Percentiles rank a stretch among this genome's conserved stretches.
These are phyloP conservation scores for Pogostemon cablin DNA, from an alignment of 257 asterid species.

Conservation along the genomic window DNA sequence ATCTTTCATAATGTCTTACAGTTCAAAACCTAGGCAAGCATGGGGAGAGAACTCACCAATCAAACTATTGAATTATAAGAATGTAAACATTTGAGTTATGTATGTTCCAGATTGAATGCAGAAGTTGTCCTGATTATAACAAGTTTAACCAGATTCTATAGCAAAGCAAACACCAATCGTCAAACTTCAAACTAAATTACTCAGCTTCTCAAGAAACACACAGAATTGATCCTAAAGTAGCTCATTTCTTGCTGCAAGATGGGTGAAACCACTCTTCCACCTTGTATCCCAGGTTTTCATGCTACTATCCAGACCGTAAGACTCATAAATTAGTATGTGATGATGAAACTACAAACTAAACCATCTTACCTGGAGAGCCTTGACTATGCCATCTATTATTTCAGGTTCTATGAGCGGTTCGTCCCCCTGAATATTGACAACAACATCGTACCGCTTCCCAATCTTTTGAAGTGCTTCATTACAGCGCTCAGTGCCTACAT, in stretches of 20 bases:
- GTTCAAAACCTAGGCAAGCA: too few relatives aligned
- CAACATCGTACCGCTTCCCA: constrained; percentile 67
- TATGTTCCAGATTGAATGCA: neutral
- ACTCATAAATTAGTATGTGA: too few relatives aligned
- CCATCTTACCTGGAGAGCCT: constrained; percentile 69
- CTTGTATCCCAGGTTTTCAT: too few relatives aligned
- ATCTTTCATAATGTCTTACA: too few relatives aligned
- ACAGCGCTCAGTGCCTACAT: constrained; percentile 82
- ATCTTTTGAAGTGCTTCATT: constrained; percentile 81
- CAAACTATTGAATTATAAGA: neutral
- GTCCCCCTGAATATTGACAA: constrained; percentile 94
- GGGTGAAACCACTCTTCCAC: too few relatives aligned
- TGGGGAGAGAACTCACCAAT: too few relatives aligned
- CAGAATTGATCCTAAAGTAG: neutral
- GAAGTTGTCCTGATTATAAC: neutral
- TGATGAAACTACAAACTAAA: neutral
- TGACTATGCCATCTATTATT: constrained; percentile 79
- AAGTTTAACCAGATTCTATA: neutral
- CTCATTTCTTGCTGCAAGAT: neutral
- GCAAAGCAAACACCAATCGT: neutral
- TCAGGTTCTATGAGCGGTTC: constrained; percentile 97
- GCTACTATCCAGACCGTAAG: too few relatives aligned
- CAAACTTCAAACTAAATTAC: neutral
- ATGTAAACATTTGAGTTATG: neutral
- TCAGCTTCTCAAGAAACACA: neutral